Evolutionary conservation across 352 stramenopile genomes (phyloP), one percentile per base, ranked within the genome.

Genomic region (Albugo laibachii): DNA sequence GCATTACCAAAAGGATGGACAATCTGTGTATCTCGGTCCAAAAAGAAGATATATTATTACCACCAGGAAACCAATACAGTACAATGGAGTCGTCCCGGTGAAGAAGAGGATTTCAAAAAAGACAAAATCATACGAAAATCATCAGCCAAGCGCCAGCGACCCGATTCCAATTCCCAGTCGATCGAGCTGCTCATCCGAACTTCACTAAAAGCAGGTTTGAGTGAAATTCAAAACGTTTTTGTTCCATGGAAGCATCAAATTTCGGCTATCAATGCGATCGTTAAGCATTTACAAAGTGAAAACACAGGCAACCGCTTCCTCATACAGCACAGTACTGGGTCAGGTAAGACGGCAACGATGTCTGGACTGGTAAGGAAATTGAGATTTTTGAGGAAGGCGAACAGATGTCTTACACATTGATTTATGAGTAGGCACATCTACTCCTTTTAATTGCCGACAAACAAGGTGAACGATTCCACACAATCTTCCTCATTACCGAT

Each of bases 321-420:
- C 19, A 24, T 89, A 11, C 77, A 89, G 49, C 77, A 89, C 55
- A 87, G 77, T 47, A 89, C 77, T 12, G 77, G 77, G 14, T 72
- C 74, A 21, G 77, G 77, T 54, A 89, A 89, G 55, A 85, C 73
- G 21, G 41, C 83, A 44, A 88, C 76, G 11, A 83, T 88, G 44
- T 71, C 70, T 5, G 73, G 71, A 12, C 45, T 83, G 40, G 66
- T 77, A 47, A 27, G 49, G 14, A 13, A n/a, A n/a, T n/a, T n/a
- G n/a, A n/a, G n/a, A n/a, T 10, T 31, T 48, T 13, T 48, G 16
- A 40, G 24, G 3, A 31, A 31, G 8, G 24, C 24, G 24, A 31
- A 31, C 3, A 31, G 24, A 31, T 31, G 24, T 10, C 24, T 31
- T 11, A 18, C 36, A 24, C 38, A 45, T 18, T 52, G 11, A n/a